Conservation (phyloP, 768 basidiomycete species). For the Termitomyces heimii region DNA sequence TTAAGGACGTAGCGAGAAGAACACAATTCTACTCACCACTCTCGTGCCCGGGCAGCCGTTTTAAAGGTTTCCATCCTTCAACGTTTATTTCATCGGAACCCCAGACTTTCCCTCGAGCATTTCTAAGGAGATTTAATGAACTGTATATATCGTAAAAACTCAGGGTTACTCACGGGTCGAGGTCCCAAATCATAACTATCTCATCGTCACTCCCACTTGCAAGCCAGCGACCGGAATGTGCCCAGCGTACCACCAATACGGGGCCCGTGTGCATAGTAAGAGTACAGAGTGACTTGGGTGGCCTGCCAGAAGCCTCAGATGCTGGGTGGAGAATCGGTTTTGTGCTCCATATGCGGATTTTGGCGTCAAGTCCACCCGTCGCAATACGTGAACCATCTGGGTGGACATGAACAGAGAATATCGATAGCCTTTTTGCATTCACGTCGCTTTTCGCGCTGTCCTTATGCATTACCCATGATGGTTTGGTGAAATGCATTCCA, state of each 20-base stretch:
- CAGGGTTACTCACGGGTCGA: conserved; percentile 74
- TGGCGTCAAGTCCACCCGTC: conserved; percentile 95
- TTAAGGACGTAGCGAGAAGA: conserved; percentile 1
- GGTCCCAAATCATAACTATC: conserved; percentile 95
- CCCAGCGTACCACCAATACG: conserved; percentile 89
- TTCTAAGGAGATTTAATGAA: conserved; percentile 31
- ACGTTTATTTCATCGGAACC: conserved; percentile 94
- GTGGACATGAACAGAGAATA: conserved; percentile 92
- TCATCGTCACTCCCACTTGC: conserved; percentile 96
- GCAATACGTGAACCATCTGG: conserved; percentile 95
- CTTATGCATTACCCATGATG: conserved; percentile 81
- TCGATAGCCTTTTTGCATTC: conserved; percentile 66
- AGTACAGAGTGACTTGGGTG: conserved; percentile 86
- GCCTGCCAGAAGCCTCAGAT: conserved; percentile 59
- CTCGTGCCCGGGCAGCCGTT: conserved; percentile 88
- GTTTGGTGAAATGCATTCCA: conserved; percentile 81
- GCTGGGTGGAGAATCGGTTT: conserved; percentile 82
- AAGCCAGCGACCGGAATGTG: conserved; percentile 87
- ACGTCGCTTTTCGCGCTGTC: conserved; percentile 62
- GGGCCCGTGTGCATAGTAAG: conserved; percentile 92
- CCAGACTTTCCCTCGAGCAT: conserved; percentile 83
- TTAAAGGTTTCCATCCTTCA: conserved; percentile 95
- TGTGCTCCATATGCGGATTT: conserved; percentile 96
- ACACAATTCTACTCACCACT: conserved; percentile 57
- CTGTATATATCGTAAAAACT: conserved; percentile 1